Evolutionary conservation across 163 green algal species (phyloP).

Genomic region (Chlorella variabilis): DNA sequence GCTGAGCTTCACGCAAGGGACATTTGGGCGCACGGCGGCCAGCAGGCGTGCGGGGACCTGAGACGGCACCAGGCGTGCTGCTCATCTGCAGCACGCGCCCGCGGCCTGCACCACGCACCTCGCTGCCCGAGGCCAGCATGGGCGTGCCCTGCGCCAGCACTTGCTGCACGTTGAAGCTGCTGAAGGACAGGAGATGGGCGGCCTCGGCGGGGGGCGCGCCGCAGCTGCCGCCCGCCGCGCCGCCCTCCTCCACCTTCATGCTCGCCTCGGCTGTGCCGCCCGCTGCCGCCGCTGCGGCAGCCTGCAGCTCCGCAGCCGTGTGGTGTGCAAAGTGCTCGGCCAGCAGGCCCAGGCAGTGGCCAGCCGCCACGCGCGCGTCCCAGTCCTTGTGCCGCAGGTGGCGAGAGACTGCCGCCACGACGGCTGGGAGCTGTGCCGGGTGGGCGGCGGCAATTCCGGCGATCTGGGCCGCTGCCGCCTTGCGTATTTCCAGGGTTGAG

Average conservation of each 20-base stretch:
- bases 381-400: constrained; percentile 74
- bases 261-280: not conserved
- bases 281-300: constrained; percentile 15
- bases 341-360: constrained; percentile 73
- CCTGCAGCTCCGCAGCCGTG: constrained; percentile 49
- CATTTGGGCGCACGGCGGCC: too few relatives aligned
- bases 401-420: constrained; percentile 66
- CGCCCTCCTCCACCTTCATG: not conserved
- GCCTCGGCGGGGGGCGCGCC: not conserved
- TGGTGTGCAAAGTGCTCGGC: constrained; percentile 77
- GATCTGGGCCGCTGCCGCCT: constrained; percentile 82
- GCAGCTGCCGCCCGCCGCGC: not conserved
- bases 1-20: too few relatives aligned
- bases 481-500: constrained; percentile 62
- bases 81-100: not conserved
- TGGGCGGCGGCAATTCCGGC: constrained; percentile 70
- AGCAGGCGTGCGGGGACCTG: too few relatives aligned
- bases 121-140: constrained; percentile 77
- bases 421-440: constrained; percentile 75
- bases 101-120: constrained; percentile 57
- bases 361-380: constrained; percentile 79
- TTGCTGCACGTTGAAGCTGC: constrained; percentile 46
- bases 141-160: constrained; percentile 72
- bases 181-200: constrained; percentile 38
- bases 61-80: not conserved